Base-by-base conservation (phyloP, 192 early-diverging fungal genomes). In the Backusella morwellensis region DNA sequence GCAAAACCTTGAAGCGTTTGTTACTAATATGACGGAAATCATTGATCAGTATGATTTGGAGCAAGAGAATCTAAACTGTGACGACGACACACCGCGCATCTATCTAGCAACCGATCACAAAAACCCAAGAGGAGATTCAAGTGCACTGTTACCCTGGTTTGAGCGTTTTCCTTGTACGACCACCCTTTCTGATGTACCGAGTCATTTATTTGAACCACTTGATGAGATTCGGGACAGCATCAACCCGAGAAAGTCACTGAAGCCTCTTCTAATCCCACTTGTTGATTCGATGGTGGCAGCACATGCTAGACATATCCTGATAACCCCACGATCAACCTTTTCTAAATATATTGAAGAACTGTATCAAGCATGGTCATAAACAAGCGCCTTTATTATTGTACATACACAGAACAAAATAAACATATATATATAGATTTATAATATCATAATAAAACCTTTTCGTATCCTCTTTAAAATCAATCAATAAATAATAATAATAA, bases 21-120 rank as follows among this genome's bases (percentile, higher is more conserved):
- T 75, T 2, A 36, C 8, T 8, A 75, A 63, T 34, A 75, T 75
- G 74, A 41, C 74, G 15, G 19, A 32, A 0, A 47, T 75, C 4
- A 21, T 50, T 19, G 19, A 38, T 36, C 68, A 34, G 8, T 68
- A 15, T 17, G 32, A 68, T 29, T 38, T 40, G 21, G 36, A 70
- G 23, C 35, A 70, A 38, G 35, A 70, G 40, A 4, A 70, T 29
- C n/a, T 70, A 40, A 41, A 4, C 19, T 70, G 68, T 36, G 35
- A 23, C 11, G 68, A 38, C 1, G 21, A n/a, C 7, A 35, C 56
- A 35, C 35, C 83, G 8, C 79, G 80, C 36, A 83, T 87, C 11
- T 89, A 87, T 44, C 77, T 89, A 17, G 88, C 88, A 5, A 89
- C 88, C 4, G 88, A 89, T 21, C 73, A 82, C 2, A 73, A 76